A percentile compares a stretch with the other conserved stretches of the same genome.
Conservation (phyloP, 352 stramenopile genomes). For the Globisporangium perplexum region DNA sequence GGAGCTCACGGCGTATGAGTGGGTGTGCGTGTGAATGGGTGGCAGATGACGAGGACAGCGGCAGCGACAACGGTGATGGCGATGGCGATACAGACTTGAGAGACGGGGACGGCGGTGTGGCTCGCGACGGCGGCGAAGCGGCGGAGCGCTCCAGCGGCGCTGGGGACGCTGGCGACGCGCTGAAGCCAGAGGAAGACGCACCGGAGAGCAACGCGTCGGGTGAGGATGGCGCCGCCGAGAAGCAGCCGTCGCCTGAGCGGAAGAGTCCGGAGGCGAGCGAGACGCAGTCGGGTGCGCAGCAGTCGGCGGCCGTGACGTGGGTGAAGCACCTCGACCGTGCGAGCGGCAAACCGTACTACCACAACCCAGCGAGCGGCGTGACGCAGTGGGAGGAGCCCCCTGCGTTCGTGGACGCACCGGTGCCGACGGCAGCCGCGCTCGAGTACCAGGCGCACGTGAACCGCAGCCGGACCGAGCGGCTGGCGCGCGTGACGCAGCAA, state of each 20-base stretch:
- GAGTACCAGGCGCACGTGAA: slow-evolving; percentile 76
- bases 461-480: slow-evolving; percentile 35
- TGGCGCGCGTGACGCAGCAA: slow-evolving; percentile 53
- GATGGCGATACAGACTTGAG: neutral
- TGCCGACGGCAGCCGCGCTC: slow-evolving; percentile 10
- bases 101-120: neutral
- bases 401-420: slow-evolving; percentile 30
- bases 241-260: neutral
- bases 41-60: neutral
- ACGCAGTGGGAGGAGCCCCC: slow-evolving; percentile 73
- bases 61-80: slow-evolving; percentile 45
- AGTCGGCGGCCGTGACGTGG: slow-evolving; percentile 26
- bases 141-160: neutral
- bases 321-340: slow-evolving; percentile 64
- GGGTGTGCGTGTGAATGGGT: neutral
- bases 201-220: neutral
- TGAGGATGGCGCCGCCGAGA: neutral
- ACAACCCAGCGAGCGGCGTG: slow-evolving; percentile 46
- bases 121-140: neutral
- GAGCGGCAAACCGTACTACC: slow-evolving; percentile 71
- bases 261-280: neutral
- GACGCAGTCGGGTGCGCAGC: neutral
- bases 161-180: neutral
- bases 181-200: neutral
- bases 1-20: too few species aligned